phyloP scores from a whole-genome alignment of 2,329 filamentous ascomycete species.

The Trichoderma hamatum region DNA sequence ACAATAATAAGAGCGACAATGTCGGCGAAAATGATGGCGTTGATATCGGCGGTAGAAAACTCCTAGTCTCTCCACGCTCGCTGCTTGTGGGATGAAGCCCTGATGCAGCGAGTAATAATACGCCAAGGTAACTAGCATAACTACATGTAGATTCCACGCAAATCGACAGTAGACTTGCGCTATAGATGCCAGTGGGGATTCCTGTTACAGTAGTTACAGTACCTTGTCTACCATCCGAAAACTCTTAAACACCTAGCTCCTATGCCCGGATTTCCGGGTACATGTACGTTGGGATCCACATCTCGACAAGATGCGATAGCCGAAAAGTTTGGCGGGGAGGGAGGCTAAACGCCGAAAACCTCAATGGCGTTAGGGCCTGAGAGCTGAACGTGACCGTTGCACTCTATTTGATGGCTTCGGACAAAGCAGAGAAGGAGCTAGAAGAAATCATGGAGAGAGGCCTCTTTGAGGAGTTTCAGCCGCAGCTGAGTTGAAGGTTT shows the following conservation, averaged over 20 bases:
- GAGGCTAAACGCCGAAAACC: not conserved
- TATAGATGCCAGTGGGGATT: not conserved
- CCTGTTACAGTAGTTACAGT: not conserved
- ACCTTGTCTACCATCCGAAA: not conserved
- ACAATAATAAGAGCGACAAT: not conserved
- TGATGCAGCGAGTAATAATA: not conserved
- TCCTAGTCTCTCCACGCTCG: not conserved
- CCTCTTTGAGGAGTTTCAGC: not conserved
- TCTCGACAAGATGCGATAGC: no score
- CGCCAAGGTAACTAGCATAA: not conserved
- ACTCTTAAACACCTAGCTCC: not conserved
- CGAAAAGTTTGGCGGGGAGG: not conserved
- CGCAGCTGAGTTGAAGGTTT: not conserved
- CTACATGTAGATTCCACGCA: not conserved
- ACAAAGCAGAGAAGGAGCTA: not conserved
- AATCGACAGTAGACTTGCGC: not conserved
- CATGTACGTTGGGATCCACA: not conserved
- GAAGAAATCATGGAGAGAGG: not conserved
- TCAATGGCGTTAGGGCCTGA: constrained; percentile 9
- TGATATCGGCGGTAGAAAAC: not conserved
- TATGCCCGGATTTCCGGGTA: not conserved
- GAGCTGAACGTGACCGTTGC: not conserved
- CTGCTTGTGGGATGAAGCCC: not conserved
- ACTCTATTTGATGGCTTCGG: not conserved
- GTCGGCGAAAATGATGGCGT: not conserved